These are phyloP conservation scores for Dactylonectria estremocensis DNA, from an alignment of 2,329 filamentous ascomycete species.

Conservation along the genomic window DNA sequence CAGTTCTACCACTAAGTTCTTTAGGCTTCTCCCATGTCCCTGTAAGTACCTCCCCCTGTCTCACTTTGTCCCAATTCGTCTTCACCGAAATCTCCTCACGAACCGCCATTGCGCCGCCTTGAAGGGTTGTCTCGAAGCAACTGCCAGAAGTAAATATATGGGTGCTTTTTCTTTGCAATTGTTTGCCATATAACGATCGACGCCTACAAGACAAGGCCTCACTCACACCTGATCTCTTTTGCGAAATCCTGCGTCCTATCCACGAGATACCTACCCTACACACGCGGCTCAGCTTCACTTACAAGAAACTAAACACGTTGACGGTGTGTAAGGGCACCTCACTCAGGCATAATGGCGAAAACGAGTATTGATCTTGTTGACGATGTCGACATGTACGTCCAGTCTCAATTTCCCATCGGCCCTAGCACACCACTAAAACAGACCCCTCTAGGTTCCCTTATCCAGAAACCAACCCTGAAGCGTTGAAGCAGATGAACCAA, in stretches of 20 bases:
- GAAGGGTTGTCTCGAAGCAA: neutral
- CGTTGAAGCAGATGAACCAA: constrained; percentile 69
- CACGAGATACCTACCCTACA: neutral
- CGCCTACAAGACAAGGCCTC: constrained; percentile 1
- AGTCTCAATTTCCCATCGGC: too few species aligned
- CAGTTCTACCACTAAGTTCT: constrained; percentile 13
- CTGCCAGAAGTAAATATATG: neutral
- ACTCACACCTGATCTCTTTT: neutral
- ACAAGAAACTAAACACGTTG: neutral
- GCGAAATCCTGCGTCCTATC: neutral
- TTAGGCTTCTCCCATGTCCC: neutral
- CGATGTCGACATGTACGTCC: constrained; percentile 45
- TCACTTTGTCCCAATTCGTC: constrained; percentile 20
- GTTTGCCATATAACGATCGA: constrained; percentile 9
- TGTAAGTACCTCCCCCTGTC: neutral
- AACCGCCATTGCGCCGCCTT: constrained; percentile 5
- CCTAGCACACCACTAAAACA: neutral
- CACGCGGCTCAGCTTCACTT: neutral
- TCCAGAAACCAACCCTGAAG: constrained; percentile 71
- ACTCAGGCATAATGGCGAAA: constrained; percentile 39
- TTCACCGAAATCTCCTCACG: constrained; percentile 25
- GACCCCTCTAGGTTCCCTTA: constrained; percentile 79
- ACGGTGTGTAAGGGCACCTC: neutral
- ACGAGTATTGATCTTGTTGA: constrained; percentile 47
- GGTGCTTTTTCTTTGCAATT: neutral